A percentile compares a stretch with the other conserved stretches of the same genome.
Evolutionary conservation across 495 filamentous ascomycete genomes (phyloP).

Genomic region (Penicillium ochrochloron): DNA sequence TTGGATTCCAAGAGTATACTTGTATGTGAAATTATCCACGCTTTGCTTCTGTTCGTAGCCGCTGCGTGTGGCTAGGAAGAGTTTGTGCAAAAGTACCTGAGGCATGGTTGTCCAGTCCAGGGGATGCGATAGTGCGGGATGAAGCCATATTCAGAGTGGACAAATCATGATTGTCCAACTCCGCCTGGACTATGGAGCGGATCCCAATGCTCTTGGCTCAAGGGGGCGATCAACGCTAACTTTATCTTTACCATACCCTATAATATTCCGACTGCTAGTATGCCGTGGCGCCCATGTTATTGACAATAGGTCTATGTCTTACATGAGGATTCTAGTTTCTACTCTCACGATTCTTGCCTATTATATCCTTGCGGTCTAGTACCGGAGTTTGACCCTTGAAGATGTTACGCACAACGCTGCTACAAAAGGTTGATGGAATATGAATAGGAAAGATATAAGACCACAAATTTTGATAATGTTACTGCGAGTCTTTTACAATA

Average conservation of each 20-base stretch:
- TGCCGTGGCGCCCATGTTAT: not conserved
- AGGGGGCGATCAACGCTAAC: not conserved
- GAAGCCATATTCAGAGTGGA: not conserved
- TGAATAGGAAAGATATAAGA: too few relatives aligned
- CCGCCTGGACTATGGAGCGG: not conserved
- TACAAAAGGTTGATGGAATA: too few relatives aligned
- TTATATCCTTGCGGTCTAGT: not conserved
- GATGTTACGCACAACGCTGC: too few relatives aligned
- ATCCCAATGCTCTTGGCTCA: not conserved
- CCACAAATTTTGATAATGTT: too few relatives aligned
- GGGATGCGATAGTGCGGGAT: not conserved
- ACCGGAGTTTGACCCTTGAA: too few relatives aligned
- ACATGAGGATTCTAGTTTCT: not conserved
- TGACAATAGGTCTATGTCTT: not conserved
- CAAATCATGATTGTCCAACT: not conserved
- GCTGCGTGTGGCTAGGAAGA: not conserved
- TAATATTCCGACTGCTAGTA: not conserved
- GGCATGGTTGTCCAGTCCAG: not conserved
- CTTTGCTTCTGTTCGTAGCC: not conserved
- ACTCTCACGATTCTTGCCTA: not conserved
- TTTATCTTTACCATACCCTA: constrained; percentile 3
- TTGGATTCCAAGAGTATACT: not conserved
- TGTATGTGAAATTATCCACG: not conserved
- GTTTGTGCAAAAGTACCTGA: not conserved
- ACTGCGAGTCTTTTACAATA: too few relatives aligned